phyloP scores from a whole-genome alignment of 2,329 filamentous ascomycete species.

The Colletotrichum salicis region DNA sequence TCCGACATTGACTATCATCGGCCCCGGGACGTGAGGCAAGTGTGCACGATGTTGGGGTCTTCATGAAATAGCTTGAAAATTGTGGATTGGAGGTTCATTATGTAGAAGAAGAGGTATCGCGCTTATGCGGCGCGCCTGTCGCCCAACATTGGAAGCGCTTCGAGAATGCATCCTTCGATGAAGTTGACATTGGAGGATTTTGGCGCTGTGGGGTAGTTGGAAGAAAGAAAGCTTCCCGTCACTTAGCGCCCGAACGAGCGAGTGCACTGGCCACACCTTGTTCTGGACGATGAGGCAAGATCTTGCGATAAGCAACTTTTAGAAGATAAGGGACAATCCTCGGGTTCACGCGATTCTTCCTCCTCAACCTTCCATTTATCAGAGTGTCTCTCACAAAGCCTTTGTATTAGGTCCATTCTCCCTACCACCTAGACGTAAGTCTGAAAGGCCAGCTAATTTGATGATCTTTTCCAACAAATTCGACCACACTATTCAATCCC shows the following conservation, averaged over 20 bases:
- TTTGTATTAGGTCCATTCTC: neutral
- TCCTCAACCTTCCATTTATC: neutral
- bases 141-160: conserved; percentile 17
- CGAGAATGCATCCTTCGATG: conserved; percentile 7
- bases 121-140: conserved; percentile 24
- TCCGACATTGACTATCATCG: neutral
- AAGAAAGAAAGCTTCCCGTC: conserved; percentile 15
- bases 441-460: neutral
- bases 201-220: conserved; percentile 26
- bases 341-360: neutral
- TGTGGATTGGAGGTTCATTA: too few species aligned
- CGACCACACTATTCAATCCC: neutral
- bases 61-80: neutral
- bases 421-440: neutral
- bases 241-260: conserved; percentile 21
- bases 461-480: neutral
- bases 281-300: conserved; percentile 9
- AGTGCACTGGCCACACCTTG: conserved; percentile 36
- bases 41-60: conserved; percentile 7
- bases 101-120: neutral
- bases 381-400: neutral
- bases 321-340: conserved; percentile 4
- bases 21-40: conserved; percentile 6
- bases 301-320: neutral
- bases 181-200: conserved; percentile 24